Evolutionary conservation across 768 basidiomycete genomes (phyloP).

Genomic region (Russula vinacea): DNA sequence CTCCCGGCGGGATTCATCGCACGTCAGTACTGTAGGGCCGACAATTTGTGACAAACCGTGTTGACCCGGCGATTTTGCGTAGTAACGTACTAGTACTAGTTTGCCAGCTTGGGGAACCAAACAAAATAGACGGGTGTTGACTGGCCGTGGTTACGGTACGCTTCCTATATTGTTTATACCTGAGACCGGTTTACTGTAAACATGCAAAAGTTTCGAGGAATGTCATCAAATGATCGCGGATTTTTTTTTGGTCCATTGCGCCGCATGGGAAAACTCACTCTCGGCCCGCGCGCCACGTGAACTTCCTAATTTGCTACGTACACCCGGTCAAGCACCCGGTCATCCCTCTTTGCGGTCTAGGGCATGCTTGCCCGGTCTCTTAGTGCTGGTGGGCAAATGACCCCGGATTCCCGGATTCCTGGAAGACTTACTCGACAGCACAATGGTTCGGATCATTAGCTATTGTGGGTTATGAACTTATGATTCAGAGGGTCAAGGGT

Average conservation of each 20-base stretch:
- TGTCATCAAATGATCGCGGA: background rate
- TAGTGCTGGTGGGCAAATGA: background rate
- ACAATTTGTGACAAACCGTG: background rate
- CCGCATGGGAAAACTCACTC: background rate
- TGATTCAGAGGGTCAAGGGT: too few relatives aligned
- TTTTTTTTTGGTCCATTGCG: background rate
- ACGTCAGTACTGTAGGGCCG: too few relatives aligned
- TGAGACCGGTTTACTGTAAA: background rate
- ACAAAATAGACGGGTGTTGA: too few relatives aligned
- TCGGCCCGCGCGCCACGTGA: background rate
- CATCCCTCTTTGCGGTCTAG: too few relatives aligned
- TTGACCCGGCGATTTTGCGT: background rate
- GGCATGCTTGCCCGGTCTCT: background rate
- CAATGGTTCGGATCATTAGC: background rate
- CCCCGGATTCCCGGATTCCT: background rate
- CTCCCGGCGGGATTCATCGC: background rate
- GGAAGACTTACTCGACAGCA: background rate
- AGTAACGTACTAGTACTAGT: too few relatives aligned
- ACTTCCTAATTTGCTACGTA: too few relatives aligned
- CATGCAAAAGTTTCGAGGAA: background rate
- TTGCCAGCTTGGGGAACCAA: background rate
- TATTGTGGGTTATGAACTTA: background rate
- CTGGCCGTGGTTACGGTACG: background rate
- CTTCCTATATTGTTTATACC: background rate
- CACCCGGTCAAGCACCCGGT: too few relatives aligned